Conservation (phyloP, 1,139 yeast genomes). For the Geotrichum cucujoidarum region DNA sequence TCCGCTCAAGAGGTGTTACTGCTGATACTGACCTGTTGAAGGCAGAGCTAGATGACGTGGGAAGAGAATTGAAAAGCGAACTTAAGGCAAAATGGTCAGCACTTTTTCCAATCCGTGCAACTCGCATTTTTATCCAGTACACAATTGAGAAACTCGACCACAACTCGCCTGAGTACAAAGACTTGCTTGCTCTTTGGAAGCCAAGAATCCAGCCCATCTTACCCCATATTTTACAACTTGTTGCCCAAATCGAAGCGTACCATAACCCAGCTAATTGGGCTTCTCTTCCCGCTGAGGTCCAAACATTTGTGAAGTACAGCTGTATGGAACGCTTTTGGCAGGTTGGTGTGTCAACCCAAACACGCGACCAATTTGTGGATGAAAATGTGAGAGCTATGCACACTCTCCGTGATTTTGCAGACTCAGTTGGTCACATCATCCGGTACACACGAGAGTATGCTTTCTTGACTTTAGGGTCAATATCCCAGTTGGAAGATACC, state of each 20-base stretch:
- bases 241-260: constrained; percentile 88
- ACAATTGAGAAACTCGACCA: constrained; percentile 86
- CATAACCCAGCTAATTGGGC: constrained; percentile 92
- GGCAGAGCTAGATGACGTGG: constrained; percentile 89
- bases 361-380: constrained; percentile 90
- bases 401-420: constrained; percentile 93
- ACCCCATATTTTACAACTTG: constrained; percentile 81
- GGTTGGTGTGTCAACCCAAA: constrained; percentile 91
- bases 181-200: constrained; percentile 76
- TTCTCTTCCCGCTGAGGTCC: constrained; percentile 82
- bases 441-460: constrained; percentile 96
- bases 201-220: constrained; percentile 88
- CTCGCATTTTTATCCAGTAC: constrained; percentile 89
- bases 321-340: constrained; percentile 97
- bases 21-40: constrained; percentile 69
- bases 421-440: constrained; percentile 94
- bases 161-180: constrained; percentile 67
- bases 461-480: constrained; percentile 80
- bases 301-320: constrained; percentile 79
- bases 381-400: constrained; percentile 93
- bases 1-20: constrained; percentile 73
- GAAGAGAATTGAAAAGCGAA: constrained; percentile 65
- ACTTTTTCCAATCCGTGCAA: constrained; percentile 90
- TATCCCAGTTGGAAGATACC: constrained; percentile 84
- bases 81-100: constrained; percentile 91